Percentiles rank a stretch among this genome's conserved stretches.
phyloP scores from a whole-genome alignment of 2,329 filamentous ascomycete species.

The Scolecobasidium constrictum region DNA sequence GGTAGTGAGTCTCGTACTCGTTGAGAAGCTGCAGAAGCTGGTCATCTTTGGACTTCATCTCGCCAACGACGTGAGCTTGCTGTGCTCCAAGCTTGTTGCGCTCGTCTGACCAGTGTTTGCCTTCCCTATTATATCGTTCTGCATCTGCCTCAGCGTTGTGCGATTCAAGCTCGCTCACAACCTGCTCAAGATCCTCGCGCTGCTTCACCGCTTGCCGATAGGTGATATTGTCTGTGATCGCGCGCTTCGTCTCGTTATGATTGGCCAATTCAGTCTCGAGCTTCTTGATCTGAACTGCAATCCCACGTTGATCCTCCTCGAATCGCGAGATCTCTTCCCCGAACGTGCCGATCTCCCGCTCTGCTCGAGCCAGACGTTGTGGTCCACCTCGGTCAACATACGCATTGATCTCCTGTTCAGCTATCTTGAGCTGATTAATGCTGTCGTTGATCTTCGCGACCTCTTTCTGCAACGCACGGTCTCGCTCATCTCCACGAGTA shows the following conservation, averaged over 20 bases:
- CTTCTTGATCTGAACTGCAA: constrained; percentile 63
- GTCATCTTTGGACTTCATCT: constrained; percentile 75
- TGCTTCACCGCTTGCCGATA: constrained; percentile 67
- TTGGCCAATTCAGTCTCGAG: constrained; percentile 68
- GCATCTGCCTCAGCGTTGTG: constrained; percentile 79
- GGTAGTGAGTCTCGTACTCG: constrained; percentile 81
- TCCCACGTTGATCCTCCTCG: constrained; percentile 55
- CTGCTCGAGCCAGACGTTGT: constrained; percentile 56
- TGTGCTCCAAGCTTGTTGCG: constrained; percentile 62
- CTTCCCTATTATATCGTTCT: constrained; percentile 60
- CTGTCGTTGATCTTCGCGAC: constrained; percentile 63
- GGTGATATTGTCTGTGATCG: constrained; percentile 78
- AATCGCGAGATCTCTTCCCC: constrained; percentile 54
- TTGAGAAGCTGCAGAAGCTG: constrained; percentile 61
- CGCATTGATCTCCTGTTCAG: constrained; percentile 65
- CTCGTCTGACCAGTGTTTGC: constrained; percentile 52
- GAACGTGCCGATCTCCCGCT: constrained; percentile 56
- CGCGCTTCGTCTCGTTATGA: constrained; percentile 72
- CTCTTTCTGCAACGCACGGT: constrained; percentile 60
- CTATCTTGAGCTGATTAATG: constrained; percentile 63
- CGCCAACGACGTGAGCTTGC: constrained; percentile 62
- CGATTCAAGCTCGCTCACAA: constrained; percentile 64
- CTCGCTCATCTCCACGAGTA: constrained; percentile 58
- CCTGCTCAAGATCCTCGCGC: constrained; percentile 53
- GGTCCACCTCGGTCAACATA: constrained; percentile 71